Percentiles rank a stretch among this genome's conserved stretches.
Conservation (phyloP, 768 basidiomycete species). For the Kwoniella shandongensis region DNA sequence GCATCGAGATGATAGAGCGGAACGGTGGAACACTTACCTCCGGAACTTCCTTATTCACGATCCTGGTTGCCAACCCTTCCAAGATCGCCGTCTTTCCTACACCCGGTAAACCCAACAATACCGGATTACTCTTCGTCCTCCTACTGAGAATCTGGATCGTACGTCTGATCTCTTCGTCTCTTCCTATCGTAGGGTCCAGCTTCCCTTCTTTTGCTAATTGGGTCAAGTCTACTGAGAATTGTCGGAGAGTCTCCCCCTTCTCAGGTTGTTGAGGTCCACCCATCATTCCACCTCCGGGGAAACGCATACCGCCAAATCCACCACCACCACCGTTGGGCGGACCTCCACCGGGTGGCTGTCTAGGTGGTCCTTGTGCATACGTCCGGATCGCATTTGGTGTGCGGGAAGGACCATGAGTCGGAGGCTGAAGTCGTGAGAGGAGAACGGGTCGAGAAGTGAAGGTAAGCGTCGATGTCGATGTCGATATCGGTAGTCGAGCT, state of each 20-base stretch:
- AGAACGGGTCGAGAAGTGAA: neutral
- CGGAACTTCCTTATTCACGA: slow-evolving; percentile 84
- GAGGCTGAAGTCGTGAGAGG: neutral
- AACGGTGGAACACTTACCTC: slow-evolving; percentile 63
- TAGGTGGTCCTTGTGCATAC: slow-evolving; percentile 33
- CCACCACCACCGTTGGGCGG: slow-evolving; percentile 19
- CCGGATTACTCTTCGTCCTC: slow-evolving; percentile 88
- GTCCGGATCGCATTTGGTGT: neutral
- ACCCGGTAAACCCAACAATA: slow-evolving; percentile 71
- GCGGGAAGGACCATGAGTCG: neutral
- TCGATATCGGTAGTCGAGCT: slow-evolving; percentile 17
- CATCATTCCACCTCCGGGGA: slow-evolving; percentile 40
- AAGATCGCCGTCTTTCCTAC: slow-evolving; percentile 92
- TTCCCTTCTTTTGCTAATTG: slow-evolving; percentile 80
- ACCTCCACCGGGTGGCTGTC: slow-evolving; percentile 25
- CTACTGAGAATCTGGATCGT: slow-evolving; percentile 89
- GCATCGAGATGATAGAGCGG: too few species aligned
- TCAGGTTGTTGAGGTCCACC: slow-evolving; percentile 45
- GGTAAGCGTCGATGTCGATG: slow-evolving; percentile 1
- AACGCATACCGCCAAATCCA: slow-evolving; percentile 43
- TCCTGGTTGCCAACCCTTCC: slow-evolving; percentile 82
- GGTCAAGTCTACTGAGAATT: slow-evolving; percentile 80
- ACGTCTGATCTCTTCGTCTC: slow-evolving; percentile 69
- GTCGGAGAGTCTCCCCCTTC: slow-evolving; percentile 82
- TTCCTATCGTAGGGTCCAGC: slow-evolving; percentile 83